Percentiles rank a stretch among this genome's conserved stretches.
Conservation (phyloP, 2,329 filamentous ascomycete genomes). For the Lecanicillium sp. region DNA sequence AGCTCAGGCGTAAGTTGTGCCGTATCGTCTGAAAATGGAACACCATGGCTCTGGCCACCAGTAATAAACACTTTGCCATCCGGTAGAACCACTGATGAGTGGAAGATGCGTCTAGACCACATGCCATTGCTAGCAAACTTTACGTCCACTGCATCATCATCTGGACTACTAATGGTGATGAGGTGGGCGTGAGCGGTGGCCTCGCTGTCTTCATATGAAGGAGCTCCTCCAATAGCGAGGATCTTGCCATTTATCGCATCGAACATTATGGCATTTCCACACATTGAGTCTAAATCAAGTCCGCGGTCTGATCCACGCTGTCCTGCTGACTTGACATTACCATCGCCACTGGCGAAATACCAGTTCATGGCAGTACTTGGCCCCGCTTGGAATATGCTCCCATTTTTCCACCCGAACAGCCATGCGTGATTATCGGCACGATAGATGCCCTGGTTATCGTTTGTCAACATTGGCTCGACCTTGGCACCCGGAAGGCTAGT, state of each 20-base stretch:
- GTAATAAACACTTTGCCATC: conserved; percentile 37
- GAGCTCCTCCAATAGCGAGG: conserved; percentile 40
- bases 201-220: conserved; percentile 32
- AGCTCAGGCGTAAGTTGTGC: conserved; percentile 34
- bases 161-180: conserved; percentile 34
- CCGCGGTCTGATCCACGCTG: conserved; percentile 17
- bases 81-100: conserved; percentile 37
- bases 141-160: background rate
- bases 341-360: conserved; percentile 38
- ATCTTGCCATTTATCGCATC: conserved; percentile 51
- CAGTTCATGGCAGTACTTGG: conserved; percentile 48
- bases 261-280: conserved; percentile 48
- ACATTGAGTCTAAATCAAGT: conserved; percentile 40
- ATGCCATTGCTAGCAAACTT: conserved; percentile 17
- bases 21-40: conserved; percentile 35
- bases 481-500: conserved; percentile 30
- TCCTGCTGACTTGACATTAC: conserved; percentile 32
- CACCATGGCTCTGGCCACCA: conserved; percentile 34
- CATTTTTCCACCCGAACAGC: conserved; percentile 33
- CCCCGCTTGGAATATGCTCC: conserved; percentile 45
- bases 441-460: conserved; percentile 39
- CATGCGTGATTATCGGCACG: conserved; percentile 27
- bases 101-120: conserved; percentile 31
- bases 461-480: conserved; percentile 42
- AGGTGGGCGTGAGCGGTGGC: conserved; percentile 37